Evolutionary conservation across 441 rosid genomes (phyloP).

Genomic region (Adansonia madagascariensis): DNA sequence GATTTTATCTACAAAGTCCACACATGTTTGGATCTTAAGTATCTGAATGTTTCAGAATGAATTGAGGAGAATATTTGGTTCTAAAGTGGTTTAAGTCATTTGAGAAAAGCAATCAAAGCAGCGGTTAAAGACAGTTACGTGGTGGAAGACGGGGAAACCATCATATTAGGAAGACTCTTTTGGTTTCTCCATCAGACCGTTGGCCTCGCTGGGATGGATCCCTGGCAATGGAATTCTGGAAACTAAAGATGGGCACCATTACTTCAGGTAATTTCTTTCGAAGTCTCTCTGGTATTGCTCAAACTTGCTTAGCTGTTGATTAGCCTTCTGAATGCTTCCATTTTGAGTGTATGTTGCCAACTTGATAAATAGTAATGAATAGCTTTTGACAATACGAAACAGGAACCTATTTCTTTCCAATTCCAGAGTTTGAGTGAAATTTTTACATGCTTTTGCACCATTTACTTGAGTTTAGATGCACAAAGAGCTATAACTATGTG

Average conservation of each 20-base stretch:
- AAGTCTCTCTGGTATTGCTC: not conserved
- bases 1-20: conserved; percentile 22
- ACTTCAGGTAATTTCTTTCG: conserved; percentile 59
- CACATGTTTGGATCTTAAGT: conserved; percentile 68
- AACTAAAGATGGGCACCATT: conserved; percentile 62
- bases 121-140: conserved; percentile 66
- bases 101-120: conserved; percentile 60
- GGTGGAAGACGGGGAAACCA: conserved; percentile 74
- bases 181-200: conserved; percentile 73
- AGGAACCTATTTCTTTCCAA: not conserved
- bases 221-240: conserved; percentile 83
- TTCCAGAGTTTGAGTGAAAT: not conserved
- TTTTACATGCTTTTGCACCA: not conserved
- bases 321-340: not conserved
- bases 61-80: conserved; percentile 76
- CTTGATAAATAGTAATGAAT: not conserved
- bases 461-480: not conserved
- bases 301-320: not conserved
- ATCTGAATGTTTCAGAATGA: conserved; percentile 77
- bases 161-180: conserved; percentile 65
- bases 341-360: not conserved
- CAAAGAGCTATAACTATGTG: not conserved
- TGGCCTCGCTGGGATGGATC: conserved; percentile 95
- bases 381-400: not conserved
- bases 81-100: conserved; percentile 74